Evolutionary conservation across 805 yeast species (phyloP), one percentile per base, ranked within the genome.

Genomic region (Yarrowia bubula): DNA sequence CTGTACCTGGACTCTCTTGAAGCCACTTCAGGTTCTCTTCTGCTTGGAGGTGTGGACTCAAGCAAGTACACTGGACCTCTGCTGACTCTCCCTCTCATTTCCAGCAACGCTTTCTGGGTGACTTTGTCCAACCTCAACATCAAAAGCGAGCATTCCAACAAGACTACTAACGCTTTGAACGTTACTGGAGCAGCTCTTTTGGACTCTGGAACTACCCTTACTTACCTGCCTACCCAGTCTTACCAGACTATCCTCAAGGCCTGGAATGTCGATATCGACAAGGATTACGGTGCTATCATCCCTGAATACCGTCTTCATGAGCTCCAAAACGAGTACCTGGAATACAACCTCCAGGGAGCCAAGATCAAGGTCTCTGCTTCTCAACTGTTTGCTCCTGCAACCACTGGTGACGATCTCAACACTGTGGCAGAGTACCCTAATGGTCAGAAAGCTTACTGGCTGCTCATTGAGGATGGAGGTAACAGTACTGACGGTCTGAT

Each of bases 331-430:
- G 98, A 98, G 67, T 97, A 93, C 74, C 82, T 95, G 78, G 92
- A 98, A 55, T 87, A 95, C 78, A 92, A 82, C 75, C 88, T 95
- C 70, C 86, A 84, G 67, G 98, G 98, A 69, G 90, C 92, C 81
- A 95, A 92, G 81, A 89, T 96, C 62, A 86, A 95, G 75, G 74
- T 88, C 68, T 87, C 98, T 43, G 87, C 85, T 74, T 98, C 93
- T 76, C 95, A 95, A 46, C 64, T 74, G 47, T 69, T 74, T 55
- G 65, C 70, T 65, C 72, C 72, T 5, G 41, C 35, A 4, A 18
- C 33, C n/a, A 44, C 50, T 13, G 72, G 73, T 7, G 41, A 58
- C 31, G 13, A 33, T 10, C 39, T 75, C 71, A 41, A 75, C 70
- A 66, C 48, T 69, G 22, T 39, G 8, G 61, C 47, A 2, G 9